Percentiles rank a stretch among this genome's conserved stretches.
Evolutionary conservation across 176 grass and related monocot genomes (phyloP).

Genomic region (Rhipidocladum racemiflorum): DNA sequence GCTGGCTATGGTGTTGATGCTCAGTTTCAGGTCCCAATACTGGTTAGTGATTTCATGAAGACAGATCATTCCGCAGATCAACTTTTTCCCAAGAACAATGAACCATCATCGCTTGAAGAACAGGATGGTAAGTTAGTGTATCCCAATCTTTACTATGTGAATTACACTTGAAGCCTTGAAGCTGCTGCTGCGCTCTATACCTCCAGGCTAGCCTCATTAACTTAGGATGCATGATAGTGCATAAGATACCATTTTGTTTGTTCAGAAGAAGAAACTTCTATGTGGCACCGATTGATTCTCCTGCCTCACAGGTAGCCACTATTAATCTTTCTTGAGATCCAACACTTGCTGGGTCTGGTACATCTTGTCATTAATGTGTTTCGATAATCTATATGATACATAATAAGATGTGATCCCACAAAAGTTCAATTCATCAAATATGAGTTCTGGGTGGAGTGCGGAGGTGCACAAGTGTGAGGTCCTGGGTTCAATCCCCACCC

Average conservation of each 20-base stretch:
- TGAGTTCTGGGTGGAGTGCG: neutral
- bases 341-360: neutral
- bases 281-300: constrained; percentile 15
- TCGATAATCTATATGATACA: neutral
- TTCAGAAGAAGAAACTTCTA: neutral
- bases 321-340: neutral
- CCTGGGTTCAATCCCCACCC: no score
- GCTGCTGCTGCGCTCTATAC: neutral
- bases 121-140: constrained; percentile 66
- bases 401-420: neutral
- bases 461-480: neutral
- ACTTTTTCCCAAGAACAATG: constrained; percentile 50
- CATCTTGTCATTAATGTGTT: constrained; percentile 20
- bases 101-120: constrained; percentile 23
- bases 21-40: constrained; percentile 71
- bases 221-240: neutral
- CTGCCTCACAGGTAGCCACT: neutral
- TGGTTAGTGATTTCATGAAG: constrained; percentile 79
- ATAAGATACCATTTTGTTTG: neutral
- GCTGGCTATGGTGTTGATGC: constrained; percentile 68
- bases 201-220: neutral
- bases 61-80: constrained; percentile 58
- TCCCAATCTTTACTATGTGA: neutral
- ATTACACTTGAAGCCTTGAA: neutral
- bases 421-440: neutral